Percentiles rank a stretch among this genome's conserved stretches.
These are phyloP conservation scores for Asterophora parasitica DNA, from an alignment of 768 basidiomycete species.

Conservation along the genomic window DNA sequence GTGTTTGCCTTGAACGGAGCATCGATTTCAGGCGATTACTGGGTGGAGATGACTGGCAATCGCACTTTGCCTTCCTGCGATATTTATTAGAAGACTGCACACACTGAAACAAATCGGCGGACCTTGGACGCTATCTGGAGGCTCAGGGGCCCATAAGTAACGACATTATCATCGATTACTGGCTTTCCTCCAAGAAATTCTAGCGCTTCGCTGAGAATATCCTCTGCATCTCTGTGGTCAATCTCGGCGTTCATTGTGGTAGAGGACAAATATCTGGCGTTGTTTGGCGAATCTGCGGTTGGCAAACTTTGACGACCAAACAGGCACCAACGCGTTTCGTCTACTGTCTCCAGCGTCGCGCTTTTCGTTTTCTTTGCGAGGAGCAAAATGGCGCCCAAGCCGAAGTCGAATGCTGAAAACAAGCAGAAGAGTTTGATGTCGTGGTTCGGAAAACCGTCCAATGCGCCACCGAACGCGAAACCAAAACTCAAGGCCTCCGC, in stretches of 20 bases:
- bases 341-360: background rate
- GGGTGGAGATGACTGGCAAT: slow-evolving; percentile 9
- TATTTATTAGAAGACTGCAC: background rate
- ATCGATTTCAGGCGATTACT: slow-evolving; percentile 9
- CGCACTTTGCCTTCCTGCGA: slow-evolving; percentile 57
- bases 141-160: slow-evolving; percentile 49
- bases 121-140: slow-evolving; percentile 61
- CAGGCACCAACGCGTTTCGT: slow-evolving; percentile 29
- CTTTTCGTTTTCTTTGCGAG: background rate
- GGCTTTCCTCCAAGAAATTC: slow-evolving; percentile 44
- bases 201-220: slow-evolving; percentile 50
- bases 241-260: slow-evolving; percentile 6
- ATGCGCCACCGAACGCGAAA: slow-evolving; percentile 20
- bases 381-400: slow-evolving; percentile 35
- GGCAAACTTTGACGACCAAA: slow-evolving; percentile 21
- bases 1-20: slow-evolving; percentile 53
- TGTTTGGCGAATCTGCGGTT: background rate
- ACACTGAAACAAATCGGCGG: slow-evolving; percentile 11
- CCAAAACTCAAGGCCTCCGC: slow-evolving; percentile 11
- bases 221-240: slow-evolving; percentile 31
- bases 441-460: slow-evolving; percentile 48
- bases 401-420: slow-evolving; percentile 35
- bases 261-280: background rate
- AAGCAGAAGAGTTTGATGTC: slow-evolving; percentile 72
- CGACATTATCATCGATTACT: slow-evolving; percentile 36